A percentile compares a stretch with the other conserved stretches of the same genome.
phyloP scores from a whole-genome alignment of 306 rosid genomes.

The Cucurbita argyrosperma region DNA sequence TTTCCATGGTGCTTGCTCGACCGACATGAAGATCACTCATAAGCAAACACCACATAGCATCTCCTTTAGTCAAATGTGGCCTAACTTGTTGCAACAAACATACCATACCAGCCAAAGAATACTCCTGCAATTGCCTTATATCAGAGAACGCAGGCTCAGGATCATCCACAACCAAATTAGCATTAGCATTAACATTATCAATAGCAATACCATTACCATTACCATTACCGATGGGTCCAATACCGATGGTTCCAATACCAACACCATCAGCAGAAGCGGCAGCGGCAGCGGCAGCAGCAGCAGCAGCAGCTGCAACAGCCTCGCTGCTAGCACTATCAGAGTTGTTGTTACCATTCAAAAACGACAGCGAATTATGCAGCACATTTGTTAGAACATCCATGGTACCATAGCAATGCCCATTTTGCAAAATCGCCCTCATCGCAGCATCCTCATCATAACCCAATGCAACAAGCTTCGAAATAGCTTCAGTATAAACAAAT shows the following conservation, averaged over 20 bases:
- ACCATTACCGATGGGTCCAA: not conserved
- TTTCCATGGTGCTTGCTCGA: slow-evolving; percentile 65
- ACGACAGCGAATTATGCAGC: slow-evolving; percentile 56
- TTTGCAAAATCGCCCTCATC: slow-evolving; percentile 46
- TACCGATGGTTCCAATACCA: not conserved
- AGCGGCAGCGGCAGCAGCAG: not conserved
- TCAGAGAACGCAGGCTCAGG: slow-evolving; percentile 49
- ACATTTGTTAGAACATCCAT: slow-evolving; percentile 72
- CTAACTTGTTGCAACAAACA: slow-evolving; percentile 71
- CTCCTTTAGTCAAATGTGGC: slow-evolving; percentile 76
- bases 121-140: slow-evolving; percentile 76
- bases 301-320: not conserved
- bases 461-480: slow-evolving; percentile 64
- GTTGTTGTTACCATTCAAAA: slow-evolving; percentile 32
- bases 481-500: slow-evolving; percentile 45
- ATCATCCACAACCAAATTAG: slow-evolving; percentile 39
- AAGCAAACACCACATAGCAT: slow-evolving; percentile 95
- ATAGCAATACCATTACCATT: not conserved
- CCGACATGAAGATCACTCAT: slow-evolving; percentile 94
- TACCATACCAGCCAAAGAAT: slow-evolving; percentile 70
- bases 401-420: slow-evolving; percentile 78
- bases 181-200: not conserved
- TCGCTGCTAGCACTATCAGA: not conserved
- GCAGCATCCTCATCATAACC: slow-evolving; percentile 71
- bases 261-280: not conserved